A percentile compares a stretch with the other conserved stretches of the same genome.
phyloP scores from a whole-genome alignment of 2,329 filamentous ascomycete species.

The Diaporthe capsici region DNA sequence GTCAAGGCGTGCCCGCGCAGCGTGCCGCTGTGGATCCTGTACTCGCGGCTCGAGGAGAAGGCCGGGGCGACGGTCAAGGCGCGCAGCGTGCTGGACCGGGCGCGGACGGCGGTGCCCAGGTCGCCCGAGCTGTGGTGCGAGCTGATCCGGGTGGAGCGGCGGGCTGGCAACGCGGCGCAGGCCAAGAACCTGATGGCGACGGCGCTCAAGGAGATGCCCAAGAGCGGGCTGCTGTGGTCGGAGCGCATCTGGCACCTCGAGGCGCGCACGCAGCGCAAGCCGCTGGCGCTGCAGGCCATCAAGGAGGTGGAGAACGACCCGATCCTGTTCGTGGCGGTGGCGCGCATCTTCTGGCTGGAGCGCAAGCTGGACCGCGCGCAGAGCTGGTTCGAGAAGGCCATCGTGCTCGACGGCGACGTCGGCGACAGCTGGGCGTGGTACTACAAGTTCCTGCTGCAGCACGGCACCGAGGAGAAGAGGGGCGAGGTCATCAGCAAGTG shows the following conservation, averaged over 20 bases:
- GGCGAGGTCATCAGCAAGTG: conserved; percentile 87
- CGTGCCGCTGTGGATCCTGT: conserved; percentile 90
- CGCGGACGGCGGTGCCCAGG: conserved; percentile 88
- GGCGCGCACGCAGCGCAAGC: conserved; percentile 90
- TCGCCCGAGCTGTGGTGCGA: conserved; percentile 90
- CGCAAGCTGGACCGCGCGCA: conserved; percentile 92
- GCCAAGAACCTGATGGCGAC: conserved; percentile 94
- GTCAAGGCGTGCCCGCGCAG: conserved; percentile 89
- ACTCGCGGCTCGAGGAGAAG: conserved; percentile 88
- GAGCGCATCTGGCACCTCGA: conserved; percentile 98
- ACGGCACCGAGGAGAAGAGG: conserved; percentile 95
- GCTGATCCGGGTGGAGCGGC: conserved; percentile 91
- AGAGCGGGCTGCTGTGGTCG: conserved; percentile 88
- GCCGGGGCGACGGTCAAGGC: conserved; percentile 90
- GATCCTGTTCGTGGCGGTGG: conserved; percentile 89
- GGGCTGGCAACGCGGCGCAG: conserved; percentile 85
- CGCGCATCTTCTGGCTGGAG: conserved; percentile 96
- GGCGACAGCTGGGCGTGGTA: conserved; percentile 99
- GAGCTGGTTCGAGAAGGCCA: conserved; percentile 97
- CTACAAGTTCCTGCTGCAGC: conserved; percentile 91
- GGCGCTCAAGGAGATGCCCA: conserved; percentile 91
- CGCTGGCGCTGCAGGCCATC: conserved; percentile 92
- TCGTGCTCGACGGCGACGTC: conserved; percentile 86
- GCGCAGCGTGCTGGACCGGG: conserved; percentile 92
- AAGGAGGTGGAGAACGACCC: conserved; percentile 97